These are phyloP conservation scores for Acidiella bohemica DNA, from an alignment of 495 filamentous ascomycete species.

Conservation along the genomic window DNA sequence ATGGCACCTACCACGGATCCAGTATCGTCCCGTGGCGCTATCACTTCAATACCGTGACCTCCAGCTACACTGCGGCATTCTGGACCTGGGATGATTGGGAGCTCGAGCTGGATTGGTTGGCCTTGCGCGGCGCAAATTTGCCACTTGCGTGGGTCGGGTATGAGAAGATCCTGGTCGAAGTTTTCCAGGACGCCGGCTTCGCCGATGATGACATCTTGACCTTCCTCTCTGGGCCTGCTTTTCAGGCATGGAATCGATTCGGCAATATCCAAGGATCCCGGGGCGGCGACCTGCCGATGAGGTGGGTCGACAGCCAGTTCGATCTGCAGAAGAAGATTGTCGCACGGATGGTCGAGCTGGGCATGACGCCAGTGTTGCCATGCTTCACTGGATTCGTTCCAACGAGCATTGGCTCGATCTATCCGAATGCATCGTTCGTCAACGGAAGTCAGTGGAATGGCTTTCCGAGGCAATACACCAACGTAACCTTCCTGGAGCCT, in stretches of 20 bases:
- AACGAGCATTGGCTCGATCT: conserved; percentile 28
- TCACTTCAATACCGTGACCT: conserved; percentile 43
- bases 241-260: conserved; percentile 44
- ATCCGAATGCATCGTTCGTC: conserved; percentile 35
- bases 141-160: conserved; percentile 41
- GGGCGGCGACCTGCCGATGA: conserved; percentile 30
- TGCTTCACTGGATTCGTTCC: conserved; percentile 39
- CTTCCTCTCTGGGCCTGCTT: conserved; percentile 39
- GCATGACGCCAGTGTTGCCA: conserved; percentile 33
- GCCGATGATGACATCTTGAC: conserved; percentile 33
- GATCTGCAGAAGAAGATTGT: conserved; percentile 38
- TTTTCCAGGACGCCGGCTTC: conserved; percentile 37
- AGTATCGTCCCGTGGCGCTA: conserved; percentile 41
- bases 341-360: conserved; percentile 38
- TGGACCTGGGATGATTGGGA: conserved; percentile 46
- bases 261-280: conserved; percentile 40
- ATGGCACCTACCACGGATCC: conserved; percentile 16
- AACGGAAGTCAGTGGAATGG: conserved; percentile 36
- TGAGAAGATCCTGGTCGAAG: conserved; percentile 39
- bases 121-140: conserved; percentile 39
- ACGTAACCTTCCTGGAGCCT: conserved; percentile 40
- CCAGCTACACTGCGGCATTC: conserved; percentile 41
- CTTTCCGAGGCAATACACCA: conserved; percentile 34
- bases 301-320: conserved; percentile 38
- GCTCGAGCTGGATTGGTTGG: conserved; percentile 41